Base-by-base conservation (phyloP, 1,284 basidiomycete species). In the Cerrena zonata region DNA sequence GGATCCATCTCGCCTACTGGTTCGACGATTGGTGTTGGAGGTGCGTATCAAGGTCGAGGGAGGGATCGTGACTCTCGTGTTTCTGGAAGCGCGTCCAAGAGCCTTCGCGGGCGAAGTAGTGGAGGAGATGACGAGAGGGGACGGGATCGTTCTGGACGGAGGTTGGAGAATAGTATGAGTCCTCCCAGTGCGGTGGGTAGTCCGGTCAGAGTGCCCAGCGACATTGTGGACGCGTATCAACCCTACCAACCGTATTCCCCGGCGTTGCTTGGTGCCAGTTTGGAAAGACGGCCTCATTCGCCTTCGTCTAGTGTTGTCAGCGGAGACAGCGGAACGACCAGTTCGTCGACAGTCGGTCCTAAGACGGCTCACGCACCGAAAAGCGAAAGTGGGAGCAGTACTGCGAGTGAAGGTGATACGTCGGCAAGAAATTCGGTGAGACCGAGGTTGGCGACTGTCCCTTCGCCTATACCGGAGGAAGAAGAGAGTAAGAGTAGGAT, bases 1-100 rank as follows among this genome's bases (percentile, higher is more conserved):
- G 82, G 81, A 5, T 82, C 79, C 54, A 64, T 82, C 45, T 82
- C 80, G 19, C 84, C 83, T 4, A 81, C 84, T 2, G 77, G 69
- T 11, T 49, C 66, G 36, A 61, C 62, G 23, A 56, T 70, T 5
- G 73, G 58, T n/a, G 56, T 72, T 36, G 69, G 57, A 18, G 58
- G 60, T 48, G 68, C 68, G 22, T 67, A 64, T 25, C 59, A 52
- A 36, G 69, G 63, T 37, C 48, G 56, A 38, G 61, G 57, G 66
- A 56, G 67, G 57, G 39, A 58, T 47, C 45, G 13, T 37, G 12
- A 34, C 19, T 36, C 34, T 10, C 13, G 39, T 18, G 39, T 5
- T 10, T 7, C 21, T 10, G 7, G 15, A 7, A 40, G 39, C 19
- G 15, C 10, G 7, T 40, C 39, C 10, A 18, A 7, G 10, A 40